These are phyloP conservation scores for Haplographium delicatum DNA, from an alignment of 495 filamentous ascomycete species.

Conservation along the genomic window DNA sequence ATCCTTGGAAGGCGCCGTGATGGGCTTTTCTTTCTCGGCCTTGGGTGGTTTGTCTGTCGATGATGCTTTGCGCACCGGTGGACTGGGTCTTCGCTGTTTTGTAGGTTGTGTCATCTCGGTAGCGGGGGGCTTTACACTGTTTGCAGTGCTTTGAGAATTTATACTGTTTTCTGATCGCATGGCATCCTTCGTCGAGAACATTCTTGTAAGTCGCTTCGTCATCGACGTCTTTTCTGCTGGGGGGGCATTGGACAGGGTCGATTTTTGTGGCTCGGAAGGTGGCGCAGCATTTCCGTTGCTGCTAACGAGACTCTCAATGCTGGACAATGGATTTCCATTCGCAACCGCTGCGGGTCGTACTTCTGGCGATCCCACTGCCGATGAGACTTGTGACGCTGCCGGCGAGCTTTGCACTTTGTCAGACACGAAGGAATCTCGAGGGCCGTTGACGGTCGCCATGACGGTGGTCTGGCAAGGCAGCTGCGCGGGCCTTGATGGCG, in stretches of 20 bases:
- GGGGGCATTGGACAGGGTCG: slow-evolving; percentile 4
- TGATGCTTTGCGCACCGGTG: slow-evolving; percentile 35
- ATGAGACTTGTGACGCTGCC: slow-evolving; percentile 19
- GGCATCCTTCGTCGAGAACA: slow-evolving; percentile 43
- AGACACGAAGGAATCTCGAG: slow-evolving; percentile 8
- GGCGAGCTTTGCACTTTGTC: slow-evolving; percentile 18
- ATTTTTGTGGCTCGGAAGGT: slow-evolving; percentile 28
- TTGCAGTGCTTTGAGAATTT: slow-evolving; percentile 25
- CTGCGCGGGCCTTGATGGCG: no score
- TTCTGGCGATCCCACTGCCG: slow-evolving; percentile 16
- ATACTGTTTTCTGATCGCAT: slow-evolving; percentile 30
- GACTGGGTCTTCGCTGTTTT: slow-evolving; percentile 37
- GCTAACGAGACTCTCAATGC: slow-evolving; percentile 16
- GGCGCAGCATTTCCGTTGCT: slow-evolving; percentile 25
- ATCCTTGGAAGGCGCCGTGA: slow-evolving; percentile 33
- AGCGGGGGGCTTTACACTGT: neutral
- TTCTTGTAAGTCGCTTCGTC: slow-evolving; percentile 54
- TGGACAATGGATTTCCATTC: slow-evolving; percentile 9
- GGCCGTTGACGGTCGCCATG: slow-evolving; percentile 21
- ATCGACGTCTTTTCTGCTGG: slow-evolving; percentile 42
- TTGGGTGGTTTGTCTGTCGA: slow-evolving; percentile 25
- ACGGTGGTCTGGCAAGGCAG: neutral
- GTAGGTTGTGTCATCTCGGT: neutral
- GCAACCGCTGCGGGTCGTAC: neutral
- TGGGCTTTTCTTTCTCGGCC: slow-evolving; percentile 28